Base-by-base conservation (phyloP, 2,329 filamentous ascomycete genomes). In the Clonostachys byssicola region DNA sequence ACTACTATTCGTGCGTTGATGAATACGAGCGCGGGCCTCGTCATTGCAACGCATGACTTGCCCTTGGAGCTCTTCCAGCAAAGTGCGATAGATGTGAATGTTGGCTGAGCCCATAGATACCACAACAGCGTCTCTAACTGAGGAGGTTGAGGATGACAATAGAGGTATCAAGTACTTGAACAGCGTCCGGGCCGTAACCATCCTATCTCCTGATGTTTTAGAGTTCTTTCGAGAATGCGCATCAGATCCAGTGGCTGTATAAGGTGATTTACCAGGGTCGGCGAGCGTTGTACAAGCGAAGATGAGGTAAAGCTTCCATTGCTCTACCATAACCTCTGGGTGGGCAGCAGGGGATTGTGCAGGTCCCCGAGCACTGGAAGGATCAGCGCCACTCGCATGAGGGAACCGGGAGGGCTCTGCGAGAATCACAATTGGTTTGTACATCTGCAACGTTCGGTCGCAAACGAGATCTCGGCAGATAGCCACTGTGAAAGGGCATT, bases 301-400 rank as follows among this genome's bases (percentile, higher is more conserved):
- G 47, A 96, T 92, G 23, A 99, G 77, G 63, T 97, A 97, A 3
- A 97, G 74, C 66, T 96, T 97, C 92, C 92, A 99, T 63, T 99
- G 94, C 65, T 97, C 95, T 49, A 99, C 83, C 48, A 96, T 77
- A 18, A 95, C 83, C 57, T 95, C 91, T 0, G 92, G 88, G 16
- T 91, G 87, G 1, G 86, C 85, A 4, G 83, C 86, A 49, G 79
- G 83, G 49, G 78, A 80, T 60, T 82, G 74, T 54, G 65, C 69
- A 2, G 70, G 65, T 18, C 72, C 62, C 18, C 78, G 72, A 30
- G 71, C 75, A 59, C 77, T 84, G 30, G 74, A 73, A 7, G 77
- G 71, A 43, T 85, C 80, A 16, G 78, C 72, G 46, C 83, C 83
- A 52, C 87, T 81, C 56, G 84, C 78, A 13, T 87, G 81, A 56